Base-by-base conservation (phyloP, 139 green algal species). In the Choricystis sp. region DNA sequence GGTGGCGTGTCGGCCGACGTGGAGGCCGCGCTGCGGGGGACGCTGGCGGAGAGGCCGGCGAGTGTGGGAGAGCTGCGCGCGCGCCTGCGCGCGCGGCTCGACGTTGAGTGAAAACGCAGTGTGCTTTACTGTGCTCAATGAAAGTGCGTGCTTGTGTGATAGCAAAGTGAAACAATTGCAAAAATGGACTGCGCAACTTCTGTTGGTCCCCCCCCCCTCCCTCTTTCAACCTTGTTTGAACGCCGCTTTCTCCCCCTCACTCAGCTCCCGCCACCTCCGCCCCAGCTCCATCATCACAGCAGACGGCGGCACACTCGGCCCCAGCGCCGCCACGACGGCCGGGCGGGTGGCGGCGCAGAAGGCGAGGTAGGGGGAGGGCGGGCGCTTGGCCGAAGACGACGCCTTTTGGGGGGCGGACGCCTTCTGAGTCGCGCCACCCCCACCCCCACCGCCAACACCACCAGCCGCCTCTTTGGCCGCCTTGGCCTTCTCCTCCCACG, bases 391-490 rank as follows among this genome's bases (percentile, higher is more conserved):
- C 9, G 40, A 52, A 16, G n/a, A n/a, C n/a, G 40, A 52, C 40
- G 40, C 40, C 40, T 9, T 21, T 52, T 9, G 9, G 16, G 40
- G 40, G 9, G 40, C 9, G 9, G 40, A 52, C 40, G 40, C 40
- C 16, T 52, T 52, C 40, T 52, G 9, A 16, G 40, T 16, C 40
- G 9, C 16, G 9, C 16, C 40, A 52, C 40, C 16, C 40, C 40
- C 29, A 73, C 22, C 16, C 56, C 62, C 57, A 69, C 27, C 5
- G 62, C 62, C 26, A 26, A 20, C 0, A 62, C 62, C 20, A 73
- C 68, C 57, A 69, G 4, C 16, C 30, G 2, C 49, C 68, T 22
- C 62, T 40, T 20, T 56, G 31, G 19, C 40, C 9, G 40, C 40
- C 40, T 52, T 16, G 40, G 9, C 40, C 40, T 21, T 52, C 9